A percentile compares a stretch with the other conserved stretches of the same genome.
Conservation (phyloP, 2,329 filamentous ascomycete species). For the Venturia nashicola region DNA sequence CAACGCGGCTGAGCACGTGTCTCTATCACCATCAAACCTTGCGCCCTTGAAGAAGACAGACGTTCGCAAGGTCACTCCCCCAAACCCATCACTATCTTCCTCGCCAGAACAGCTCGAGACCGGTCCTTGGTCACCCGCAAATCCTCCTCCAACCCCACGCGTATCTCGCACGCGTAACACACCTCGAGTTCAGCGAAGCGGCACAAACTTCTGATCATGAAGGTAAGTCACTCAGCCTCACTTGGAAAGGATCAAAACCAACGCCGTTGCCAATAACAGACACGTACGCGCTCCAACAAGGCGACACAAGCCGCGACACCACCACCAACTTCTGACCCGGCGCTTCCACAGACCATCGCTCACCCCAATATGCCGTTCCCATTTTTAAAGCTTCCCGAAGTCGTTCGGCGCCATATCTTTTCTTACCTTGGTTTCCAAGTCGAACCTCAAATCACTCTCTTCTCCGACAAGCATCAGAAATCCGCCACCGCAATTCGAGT, state of each 20-base stretch:
- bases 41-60: neutral
- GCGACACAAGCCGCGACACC: neutral
- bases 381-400: neutral
- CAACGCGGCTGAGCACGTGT: neutral
- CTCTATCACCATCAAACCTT: neutral
- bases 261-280: neutral
- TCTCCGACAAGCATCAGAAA: neutral
- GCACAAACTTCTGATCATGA: neutral
- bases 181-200: neutral
- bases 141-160: neutral
- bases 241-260: neutral
- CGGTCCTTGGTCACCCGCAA: neutral
- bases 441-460: neutral
- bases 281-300: neutral
- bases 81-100: neutral
- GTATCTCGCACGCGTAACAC: neutral
- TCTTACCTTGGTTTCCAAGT: neutral
- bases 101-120: neutral
- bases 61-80: neutral
- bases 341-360: neutral
- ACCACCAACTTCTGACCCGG: neutral
- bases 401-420: neutral
- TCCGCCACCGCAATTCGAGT: neutral
- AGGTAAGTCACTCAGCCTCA: neutral
- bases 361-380: neutral